A percentile compares a stretch with the other conserved stretches of the same genome.
phyloP scores from a whole-genome alignment of 225 moss, liverwort and hornwort genomes.

The Antitrichia curtipendula region DNA sequence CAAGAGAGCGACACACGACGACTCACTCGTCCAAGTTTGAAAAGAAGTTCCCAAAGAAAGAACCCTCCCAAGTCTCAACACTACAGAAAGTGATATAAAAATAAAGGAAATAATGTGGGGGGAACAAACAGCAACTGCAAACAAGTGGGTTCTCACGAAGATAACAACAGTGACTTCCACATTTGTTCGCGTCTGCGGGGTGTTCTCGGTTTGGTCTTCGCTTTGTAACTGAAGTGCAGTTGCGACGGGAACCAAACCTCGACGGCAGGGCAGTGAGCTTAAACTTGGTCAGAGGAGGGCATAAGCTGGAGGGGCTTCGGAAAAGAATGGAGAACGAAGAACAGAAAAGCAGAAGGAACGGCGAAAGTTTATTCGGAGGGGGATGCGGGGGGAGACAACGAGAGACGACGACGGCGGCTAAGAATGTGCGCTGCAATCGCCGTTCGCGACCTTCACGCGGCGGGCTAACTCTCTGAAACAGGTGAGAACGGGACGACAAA shows the following conservation, averaged over 20 bases:
- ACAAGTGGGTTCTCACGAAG: not conserved
- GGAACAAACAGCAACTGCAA: not conserved
- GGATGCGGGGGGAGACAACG: no score
- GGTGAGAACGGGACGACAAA: not conserved
- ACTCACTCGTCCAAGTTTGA: not conserved
- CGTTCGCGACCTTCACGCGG: not conserved
- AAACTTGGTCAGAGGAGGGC: no score
- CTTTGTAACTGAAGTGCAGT: not conserved
- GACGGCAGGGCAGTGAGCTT: not conserved
- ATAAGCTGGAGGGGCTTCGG: not conserved
- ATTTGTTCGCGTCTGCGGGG: not conserved
- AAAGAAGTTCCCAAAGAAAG: constrained; percentile 7
- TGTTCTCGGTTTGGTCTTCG: not conserved
- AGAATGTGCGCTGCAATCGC: not conserved
- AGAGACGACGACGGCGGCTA: not conserved
- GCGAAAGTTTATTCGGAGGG: not conserved
- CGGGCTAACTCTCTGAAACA: not conserved
- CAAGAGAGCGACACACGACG: not conserved
- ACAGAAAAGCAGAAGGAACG: no score
- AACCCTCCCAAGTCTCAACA: not conserved
- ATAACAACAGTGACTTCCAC: not conserved
- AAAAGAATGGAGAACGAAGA: not conserved
- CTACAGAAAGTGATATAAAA: not conserved
- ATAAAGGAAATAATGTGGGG: not conserved
- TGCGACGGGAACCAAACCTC: not conserved